These are phyloP conservation scores for Pugionium cornutum DNA, from an alignment of 345 rosid genomes.

Conservation along the genomic window DNA sequence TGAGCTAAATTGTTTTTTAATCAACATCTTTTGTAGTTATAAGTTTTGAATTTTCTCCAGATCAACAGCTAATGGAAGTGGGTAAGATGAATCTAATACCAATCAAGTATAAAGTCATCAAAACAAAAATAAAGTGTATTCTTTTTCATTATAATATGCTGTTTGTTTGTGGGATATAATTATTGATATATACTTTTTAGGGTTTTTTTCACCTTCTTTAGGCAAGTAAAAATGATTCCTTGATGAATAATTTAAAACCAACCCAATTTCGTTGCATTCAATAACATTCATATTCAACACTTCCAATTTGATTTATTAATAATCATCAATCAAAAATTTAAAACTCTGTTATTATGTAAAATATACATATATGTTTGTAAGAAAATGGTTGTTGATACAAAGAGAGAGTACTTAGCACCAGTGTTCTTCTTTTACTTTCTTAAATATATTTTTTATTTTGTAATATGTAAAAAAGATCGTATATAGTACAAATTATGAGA, in stretches of 20 bases:
- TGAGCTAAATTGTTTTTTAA: neutral
- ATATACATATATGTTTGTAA: slow-evolving; percentile 13
- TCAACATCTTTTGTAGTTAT: no score
- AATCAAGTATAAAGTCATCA: slow-evolving; percentile 41
- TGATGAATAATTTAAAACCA: slow-evolving; percentile 33
- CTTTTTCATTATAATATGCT: slow-evolving; percentile 37
- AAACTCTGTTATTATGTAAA: neutral
- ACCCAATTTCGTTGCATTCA: slow-evolving; percentile 31
- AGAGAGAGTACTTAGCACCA: slow-evolving; percentile 11
- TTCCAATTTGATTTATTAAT: slow-evolving; percentile 11
- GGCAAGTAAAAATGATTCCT: slow-evolving; percentile 39
- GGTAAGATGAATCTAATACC: slow-evolving; percentile 46
- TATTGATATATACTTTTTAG: slow-evolving; percentile 31
- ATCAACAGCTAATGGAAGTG: slow-evolving; percentile 41
- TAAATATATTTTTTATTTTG: no score
- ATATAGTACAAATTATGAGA: slow-evolving; percentile 36
- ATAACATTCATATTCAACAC: slow-evolving; percentile 18
- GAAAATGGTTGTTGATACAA: slow-evolving; percentile 38
- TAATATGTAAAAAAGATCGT: neutral
- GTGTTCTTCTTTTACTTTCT: no score
- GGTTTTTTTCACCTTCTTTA: slow-evolving; percentile 25
- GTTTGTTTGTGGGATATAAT: slow-evolving; percentile 45
- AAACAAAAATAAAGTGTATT: slow-evolving; percentile 38
- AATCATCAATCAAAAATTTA: slow-evolving; percentile 3
- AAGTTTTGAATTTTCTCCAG: slow-evolving; percentile 12